Percentiles rank a stretch among this genome's conserved stretches.
These are phyloP conservation scores for Solanum acaule DNA, from an alignment of 257 asterid species.

Conservation along the genomic window DNA sequence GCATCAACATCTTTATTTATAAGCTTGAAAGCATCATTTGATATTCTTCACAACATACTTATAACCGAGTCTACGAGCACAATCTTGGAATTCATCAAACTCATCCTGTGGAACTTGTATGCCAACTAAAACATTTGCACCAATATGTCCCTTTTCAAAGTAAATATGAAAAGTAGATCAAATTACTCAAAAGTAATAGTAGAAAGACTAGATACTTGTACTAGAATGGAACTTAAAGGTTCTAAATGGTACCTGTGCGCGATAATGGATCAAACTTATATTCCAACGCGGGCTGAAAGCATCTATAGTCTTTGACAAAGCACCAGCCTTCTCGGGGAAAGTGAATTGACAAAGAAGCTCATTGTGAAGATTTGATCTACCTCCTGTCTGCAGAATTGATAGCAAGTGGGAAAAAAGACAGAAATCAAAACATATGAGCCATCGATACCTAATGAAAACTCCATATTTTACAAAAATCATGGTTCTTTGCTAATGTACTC, in stretches of 20 bases:
- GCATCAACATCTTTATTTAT: conserved; percentile 1
- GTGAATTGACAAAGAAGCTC: conserved; percentile 80
- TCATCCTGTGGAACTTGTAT: conserved; percentile 64
- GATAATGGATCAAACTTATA: conserved; percentile 82
- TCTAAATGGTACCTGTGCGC: conserved; percentile 48
- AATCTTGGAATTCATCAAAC: conserved; percentile 49
- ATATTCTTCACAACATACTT: conserved; percentile 53
- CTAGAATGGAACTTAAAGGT: neutral
- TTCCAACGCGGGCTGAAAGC: conserved; percentile 88
- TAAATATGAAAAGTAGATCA: neutral
- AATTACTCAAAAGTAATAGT: neutral
- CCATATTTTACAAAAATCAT: neutral
- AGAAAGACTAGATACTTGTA: neutral
- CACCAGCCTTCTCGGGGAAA: conserved; percentile 85
- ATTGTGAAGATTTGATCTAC: conserved; percentile 60
- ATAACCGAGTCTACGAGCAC: conserved; percentile 60
- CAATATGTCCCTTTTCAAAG: conserved; percentile 56
- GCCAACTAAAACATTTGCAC: conserved; percentile 87
- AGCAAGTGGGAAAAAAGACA: neutral
- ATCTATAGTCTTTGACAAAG: conserved; percentile 67
- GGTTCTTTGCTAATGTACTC: neutral
- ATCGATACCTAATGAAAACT: neutral
- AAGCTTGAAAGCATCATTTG: conserved; percentile 58
- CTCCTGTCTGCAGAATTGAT: conserved; percentile 57
- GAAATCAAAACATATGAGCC: neutral